These are phyloP conservation scores for Cryphonectria parasitica DNA, from an alignment of 2,329 filamentous ascomycete species.

Conservation along the genomic window DNA sequence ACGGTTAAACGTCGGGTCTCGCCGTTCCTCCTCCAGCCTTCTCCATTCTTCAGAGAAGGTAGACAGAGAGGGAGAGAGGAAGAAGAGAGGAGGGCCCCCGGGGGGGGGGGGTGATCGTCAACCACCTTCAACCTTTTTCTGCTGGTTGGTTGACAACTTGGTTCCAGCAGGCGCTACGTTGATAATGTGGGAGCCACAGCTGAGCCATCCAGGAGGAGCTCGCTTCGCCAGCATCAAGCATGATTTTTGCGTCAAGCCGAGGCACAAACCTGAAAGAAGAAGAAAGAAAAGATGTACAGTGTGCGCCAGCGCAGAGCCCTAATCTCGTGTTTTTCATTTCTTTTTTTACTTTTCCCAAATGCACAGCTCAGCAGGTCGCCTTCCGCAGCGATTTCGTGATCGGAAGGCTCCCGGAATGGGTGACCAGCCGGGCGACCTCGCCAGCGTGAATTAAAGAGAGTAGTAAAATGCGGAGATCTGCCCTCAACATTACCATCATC, in stretches of 20 bases:
- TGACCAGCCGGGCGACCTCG: not conserved
- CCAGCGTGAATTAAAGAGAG: not conserved
- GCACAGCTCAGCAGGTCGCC: not conserved
- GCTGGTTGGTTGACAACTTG: not conserved
- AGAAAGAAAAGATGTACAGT: not conserved
- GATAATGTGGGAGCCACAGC: not conserved
- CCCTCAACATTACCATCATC: not conserved
- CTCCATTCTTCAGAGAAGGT: not conserved
- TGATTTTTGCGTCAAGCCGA: not conserved
- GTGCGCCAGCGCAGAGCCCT: not conserved
- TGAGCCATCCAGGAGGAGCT: not conserved
- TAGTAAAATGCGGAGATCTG: not conserved
- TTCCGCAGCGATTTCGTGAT: slow-evolving; percentile 3
- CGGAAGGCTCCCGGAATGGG: not conserved
- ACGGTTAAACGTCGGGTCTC: not conserved
- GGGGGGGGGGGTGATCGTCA: not conserved
- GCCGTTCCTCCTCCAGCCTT: not conserved
- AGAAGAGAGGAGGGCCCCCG: too few relatives aligned
- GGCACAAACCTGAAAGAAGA: not conserved
- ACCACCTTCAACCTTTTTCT: not conserved
- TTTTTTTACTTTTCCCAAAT: not conserved
- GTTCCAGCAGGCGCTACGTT: not conserved
- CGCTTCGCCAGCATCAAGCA: not conserved
- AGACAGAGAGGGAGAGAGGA: too few relatives aligned
- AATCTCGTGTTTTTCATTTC: not conserved